These are phyloP conservation scores for Metschnikowia vanudenii DNA, from an alignment of 805 yeast species.

Conservation along the genomic window DNA sequence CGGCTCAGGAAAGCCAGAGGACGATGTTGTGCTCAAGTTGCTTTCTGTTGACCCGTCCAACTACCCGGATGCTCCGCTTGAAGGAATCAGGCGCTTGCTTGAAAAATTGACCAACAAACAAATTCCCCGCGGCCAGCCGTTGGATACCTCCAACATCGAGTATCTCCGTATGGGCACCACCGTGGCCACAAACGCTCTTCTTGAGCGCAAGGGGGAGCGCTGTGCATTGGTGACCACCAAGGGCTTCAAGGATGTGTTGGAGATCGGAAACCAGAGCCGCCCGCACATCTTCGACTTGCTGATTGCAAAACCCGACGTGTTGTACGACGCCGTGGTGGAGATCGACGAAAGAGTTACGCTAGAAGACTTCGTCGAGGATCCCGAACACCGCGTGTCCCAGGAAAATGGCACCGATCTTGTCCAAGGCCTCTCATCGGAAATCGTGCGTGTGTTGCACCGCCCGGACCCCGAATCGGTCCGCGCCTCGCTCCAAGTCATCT, in stretches of 20 bases:
- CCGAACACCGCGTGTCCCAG: conserved; percentile 7
- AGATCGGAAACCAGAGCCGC: conserved; percentile 88
- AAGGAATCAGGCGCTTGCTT: conserved; percentile 19
- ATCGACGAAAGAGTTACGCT: conserved; percentile 88
- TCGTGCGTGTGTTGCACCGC: conserved; percentile 28
- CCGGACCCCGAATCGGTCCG: conserved; percentile 30
- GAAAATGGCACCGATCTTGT: conserved; percentile 32
- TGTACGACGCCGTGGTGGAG: conserved; percentile 77
- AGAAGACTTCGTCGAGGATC: conserved; percentile 32
- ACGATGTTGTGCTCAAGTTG: conserved; percentile 19
- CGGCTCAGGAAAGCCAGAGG: conserved; percentile 19
- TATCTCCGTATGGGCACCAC: conserved; percentile 31
- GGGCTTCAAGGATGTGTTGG: conserved; percentile 80
- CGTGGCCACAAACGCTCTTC: conserved; percentile 84
- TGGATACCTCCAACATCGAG: conserved; percentile 20
- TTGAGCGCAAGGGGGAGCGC: conserved; percentile 88
- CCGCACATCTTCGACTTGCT: conserved; percentile 86
- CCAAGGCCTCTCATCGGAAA: conserved; percentile 36
- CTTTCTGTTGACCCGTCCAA: conserved; percentile 21
- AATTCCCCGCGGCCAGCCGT: conserved; percentile 21
- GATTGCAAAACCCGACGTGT: conserved; percentile 65
- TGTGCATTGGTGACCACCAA: conserved; percentile 85
- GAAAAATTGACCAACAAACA: conserved; percentile 14
- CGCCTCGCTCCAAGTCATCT: conserved; percentile 26
- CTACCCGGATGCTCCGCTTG: conserved; percentile 21